Percentiles rank a stretch among this genome's conserved stretches.
These are phyloP conservation scores for Sporothrix inflata DNA, from an alignment of 2,329 filamentous ascomycete species.

Conservation along the genomic window DNA sequence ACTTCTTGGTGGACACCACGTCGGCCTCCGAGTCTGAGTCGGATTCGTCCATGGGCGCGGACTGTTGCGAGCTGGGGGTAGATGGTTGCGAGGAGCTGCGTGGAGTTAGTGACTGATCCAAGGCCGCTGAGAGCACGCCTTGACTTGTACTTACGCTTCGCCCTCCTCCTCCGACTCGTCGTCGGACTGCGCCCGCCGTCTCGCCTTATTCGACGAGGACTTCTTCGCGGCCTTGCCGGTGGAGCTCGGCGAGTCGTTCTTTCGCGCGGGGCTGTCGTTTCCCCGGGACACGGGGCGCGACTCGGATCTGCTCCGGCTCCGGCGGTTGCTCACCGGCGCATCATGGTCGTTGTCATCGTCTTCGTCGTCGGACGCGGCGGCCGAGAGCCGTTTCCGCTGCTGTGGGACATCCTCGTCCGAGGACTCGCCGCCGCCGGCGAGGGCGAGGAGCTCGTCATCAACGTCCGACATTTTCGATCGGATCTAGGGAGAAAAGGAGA, in stretches of 20 bases:
- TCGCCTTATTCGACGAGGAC: conserved; percentile 50
- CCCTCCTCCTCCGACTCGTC: conserved; percentile 73
- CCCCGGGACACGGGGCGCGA: conserved; percentile 58
- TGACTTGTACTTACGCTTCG: conserved; percentile 68
- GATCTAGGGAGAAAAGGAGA: not conserved
- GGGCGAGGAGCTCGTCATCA: conserved; percentile 89
- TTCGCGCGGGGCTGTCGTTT: conserved; percentile 44
- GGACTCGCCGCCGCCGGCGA: conserved; percentile 76
- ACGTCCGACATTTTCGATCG: conserved; percentile 73
- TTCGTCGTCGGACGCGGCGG: conserved; percentile 71
- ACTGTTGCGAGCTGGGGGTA: conserved; percentile 76
- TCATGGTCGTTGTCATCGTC: conserved; percentile 56
- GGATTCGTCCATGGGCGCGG: conserved; percentile 88
- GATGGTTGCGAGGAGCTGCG: conserved; percentile 65
- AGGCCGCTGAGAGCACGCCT: not conserved
- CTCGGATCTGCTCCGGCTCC: conserved; percentile 54
- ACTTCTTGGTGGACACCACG: conserved; percentile 42
- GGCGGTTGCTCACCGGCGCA: conserved; percentile 56
- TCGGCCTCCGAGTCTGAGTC: conserved; percentile 73
- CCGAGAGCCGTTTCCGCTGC: conserved; percentile 41
- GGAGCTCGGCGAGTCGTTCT: conserved; percentile 41
- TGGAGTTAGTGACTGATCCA: not conserved
- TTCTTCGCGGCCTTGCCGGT: conserved; percentile 43
- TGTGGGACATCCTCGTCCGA: conserved; percentile 61
- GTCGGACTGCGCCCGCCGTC: conserved; percentile 53